Conservation (phyloP, 345 rosid genomes). For the Euphorbia lathyris region DNA sequence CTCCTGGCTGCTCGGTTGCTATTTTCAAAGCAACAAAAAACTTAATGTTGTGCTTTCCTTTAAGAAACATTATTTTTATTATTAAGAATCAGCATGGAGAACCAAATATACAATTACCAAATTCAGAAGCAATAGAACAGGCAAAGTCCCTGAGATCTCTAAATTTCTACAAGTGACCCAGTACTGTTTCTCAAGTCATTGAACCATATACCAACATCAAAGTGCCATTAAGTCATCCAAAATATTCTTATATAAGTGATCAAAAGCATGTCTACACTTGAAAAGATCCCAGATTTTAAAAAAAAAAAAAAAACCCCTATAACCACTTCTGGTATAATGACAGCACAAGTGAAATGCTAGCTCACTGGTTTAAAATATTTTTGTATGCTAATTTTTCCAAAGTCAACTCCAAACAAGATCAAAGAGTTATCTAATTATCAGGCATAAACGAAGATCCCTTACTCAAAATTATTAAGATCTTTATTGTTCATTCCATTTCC, state of each 20-base stretch:
- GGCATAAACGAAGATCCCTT: slow-evolving; percentile 12
- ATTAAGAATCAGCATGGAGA: neutral
- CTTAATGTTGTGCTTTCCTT: neutral
- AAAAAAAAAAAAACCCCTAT: neutral
- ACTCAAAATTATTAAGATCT: slow-evolving; percentile 29
- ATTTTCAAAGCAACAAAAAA: neutral
- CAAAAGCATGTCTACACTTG: neutral
- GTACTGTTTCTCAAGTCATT: neutral
- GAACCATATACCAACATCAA: neutral
- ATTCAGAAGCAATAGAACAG: slow-evolving; percentile 4
- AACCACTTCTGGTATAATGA: neutral
- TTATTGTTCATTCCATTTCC: slow-evolving; percentile 25
- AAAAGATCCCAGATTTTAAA: neutral
- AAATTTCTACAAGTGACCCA: neutral
- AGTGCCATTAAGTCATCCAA: neutral
- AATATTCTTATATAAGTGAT: neutral
- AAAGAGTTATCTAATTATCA: neutral
- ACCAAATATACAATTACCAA: neutral
- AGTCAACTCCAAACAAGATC: neutral
- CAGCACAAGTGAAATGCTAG: neutral
- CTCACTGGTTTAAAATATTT: neutral
- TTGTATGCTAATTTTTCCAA: neutral
- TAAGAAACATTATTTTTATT: neutral
- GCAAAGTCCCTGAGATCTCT: neutral
- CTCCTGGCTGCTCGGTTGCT: neutral